phyloP scores from a whole-genome alignment of 306 rosid species.

The Sicyos edulis region DNA sequence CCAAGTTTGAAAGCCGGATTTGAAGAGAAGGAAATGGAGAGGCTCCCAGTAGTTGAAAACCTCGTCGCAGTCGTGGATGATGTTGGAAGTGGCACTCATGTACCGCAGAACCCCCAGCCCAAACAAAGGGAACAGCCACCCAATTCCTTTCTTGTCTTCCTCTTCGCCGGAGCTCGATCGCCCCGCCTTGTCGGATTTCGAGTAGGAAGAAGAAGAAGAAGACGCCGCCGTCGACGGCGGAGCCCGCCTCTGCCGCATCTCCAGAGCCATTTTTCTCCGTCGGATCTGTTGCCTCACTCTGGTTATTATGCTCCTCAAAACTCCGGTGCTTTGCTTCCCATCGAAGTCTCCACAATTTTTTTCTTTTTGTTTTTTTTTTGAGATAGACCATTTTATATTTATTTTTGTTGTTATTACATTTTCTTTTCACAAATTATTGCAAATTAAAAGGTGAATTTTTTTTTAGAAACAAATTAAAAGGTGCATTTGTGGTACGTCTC shows the following conservation, averaged over 20 bases:
- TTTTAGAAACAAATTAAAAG: too few species aligned
- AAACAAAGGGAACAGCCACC: conserved; percentile 59
- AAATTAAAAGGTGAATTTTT: too few species aligned
- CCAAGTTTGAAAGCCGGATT: conserved; percentile 97
- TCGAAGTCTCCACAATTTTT: not conserved
- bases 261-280: conserved; percentile 34
- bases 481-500: too few species aligned
- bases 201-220: conserved; percentile 33
- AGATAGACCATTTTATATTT: too few species aligned
- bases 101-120: conserved; percentile 63
- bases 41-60: conserved; percentile 99
- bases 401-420: too few species aligned
- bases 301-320: not conserved
- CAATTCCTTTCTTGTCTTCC: conserved; percentile 37
- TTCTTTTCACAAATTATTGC: too few species aligned
- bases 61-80: conserved; percentile 94
- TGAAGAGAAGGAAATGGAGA: conserved; percentile 88
- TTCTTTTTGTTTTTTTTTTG: too few species aligned
- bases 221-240: conserved; percentile 29
- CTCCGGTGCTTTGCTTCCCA: not conserved
- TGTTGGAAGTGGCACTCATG: conserved; percentile 89
- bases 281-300: not conserved
- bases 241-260: conserved; percentile 59
- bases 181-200: conserved; percentile 51
- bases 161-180: conserved; percentile 31